Conservation (phyloP, 1,139 yeast genomes). For the Suhomyces bolitotheri region DNA sequence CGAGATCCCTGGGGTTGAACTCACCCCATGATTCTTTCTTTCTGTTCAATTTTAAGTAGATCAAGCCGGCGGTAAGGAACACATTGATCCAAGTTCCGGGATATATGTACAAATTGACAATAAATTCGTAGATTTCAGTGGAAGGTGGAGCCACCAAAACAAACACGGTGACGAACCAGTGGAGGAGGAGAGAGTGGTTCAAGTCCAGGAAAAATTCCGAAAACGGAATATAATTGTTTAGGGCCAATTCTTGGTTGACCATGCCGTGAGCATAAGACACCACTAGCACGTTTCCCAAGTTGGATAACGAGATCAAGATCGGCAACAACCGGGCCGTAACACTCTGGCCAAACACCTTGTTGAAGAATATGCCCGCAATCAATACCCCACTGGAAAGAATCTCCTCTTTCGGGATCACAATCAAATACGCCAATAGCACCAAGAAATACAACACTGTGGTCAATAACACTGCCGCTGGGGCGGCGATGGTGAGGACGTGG, state of each 20-base stretch:
- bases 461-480: conserved; percentile 64
- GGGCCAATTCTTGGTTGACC: conserved; percentile 72
- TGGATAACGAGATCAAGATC: conserved; percentile 72
- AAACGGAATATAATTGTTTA: conserved; percentile 72
- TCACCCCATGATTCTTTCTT: conserved; percentile 36
- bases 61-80: conserved; percentile 41
- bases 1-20: conserved; percentile 17
- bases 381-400: conserved; percentile 64
- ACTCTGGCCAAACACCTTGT: conserved; percentile 66
- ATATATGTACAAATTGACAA: conserved; percentile 50
- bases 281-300: conserved; percentile 75
- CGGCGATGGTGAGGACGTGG: conserved; percentile 66
- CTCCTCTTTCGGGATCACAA: conserved; percentile 69
- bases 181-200: conserved; percentile 43
- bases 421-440: conserved; percentile 70
- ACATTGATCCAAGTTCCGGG: conserved; percentile 56
- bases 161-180: conserved; percentile 50
- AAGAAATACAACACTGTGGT: conserved; percentile 66
- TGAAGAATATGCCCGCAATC: conserved; percentile 73
- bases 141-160: conserved; percentile 50
- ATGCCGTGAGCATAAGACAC: conserved; percentile 79
- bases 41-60: conserved; percentile 38
- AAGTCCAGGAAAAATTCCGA: conserved; percentile 57
- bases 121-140: conserved; percentile 47
- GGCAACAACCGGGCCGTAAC: conserved; percentile 65